Conservation (phyloP, 2,329 filamentous ascomycete species). For the Colletotrichum sp. region DNA sequence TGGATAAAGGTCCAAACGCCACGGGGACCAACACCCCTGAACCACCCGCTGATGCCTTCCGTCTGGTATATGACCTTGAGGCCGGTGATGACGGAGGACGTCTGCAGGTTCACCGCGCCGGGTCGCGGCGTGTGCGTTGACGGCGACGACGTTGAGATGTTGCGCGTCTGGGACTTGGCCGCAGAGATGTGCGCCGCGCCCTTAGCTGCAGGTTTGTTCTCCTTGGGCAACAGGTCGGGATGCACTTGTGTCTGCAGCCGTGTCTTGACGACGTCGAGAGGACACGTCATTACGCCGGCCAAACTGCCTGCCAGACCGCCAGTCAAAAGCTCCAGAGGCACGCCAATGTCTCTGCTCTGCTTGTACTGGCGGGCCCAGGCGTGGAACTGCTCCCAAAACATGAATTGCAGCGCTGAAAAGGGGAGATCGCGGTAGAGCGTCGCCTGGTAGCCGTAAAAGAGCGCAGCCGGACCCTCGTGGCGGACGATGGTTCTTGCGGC, state of each 20-base stretch:
- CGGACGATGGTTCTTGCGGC: conserved; percentile 85
- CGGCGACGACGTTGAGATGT: conserved; percentile 89
- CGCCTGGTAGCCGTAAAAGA: conserved; percentile 97
- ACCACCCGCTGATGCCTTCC: conserved; percentile 89
- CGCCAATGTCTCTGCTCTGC: conserved; percentile 81
- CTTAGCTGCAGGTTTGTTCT: conserved; percentile 24
- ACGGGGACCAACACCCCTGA: conserved; percentile 90
- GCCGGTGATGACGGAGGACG: conserved; percentile 86
- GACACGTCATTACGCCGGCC: conserved; percentile 93
- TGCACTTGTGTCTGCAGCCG: conserved; percentile 90
- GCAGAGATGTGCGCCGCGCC: conserved; percentile 26
- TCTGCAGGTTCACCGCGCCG: conserved; percentile 81
- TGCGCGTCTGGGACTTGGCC: conserved; percentile 62
- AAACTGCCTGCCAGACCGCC: conserved; percentile 90
- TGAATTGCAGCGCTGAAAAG: conserved; percentile 95
- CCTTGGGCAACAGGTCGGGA: conserved; percentile 33
- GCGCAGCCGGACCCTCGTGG: conserved; percentile 80
- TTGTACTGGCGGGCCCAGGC: conserved; percentile 80
- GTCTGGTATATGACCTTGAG: conserved; percentile 87
- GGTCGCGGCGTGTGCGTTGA: conserved; percentile 82
- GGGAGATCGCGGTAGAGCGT: conserved; percentile 93
- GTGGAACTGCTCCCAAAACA: conserved; percentile 96
- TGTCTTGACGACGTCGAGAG: conserved; percentile 96
- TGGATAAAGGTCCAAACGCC: conserved; percentile 98
- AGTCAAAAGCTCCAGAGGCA: conserved; percentile 85